Conservation (phyloP, 176 grass and related monocot species). For the Avena eriantha region DNA sequence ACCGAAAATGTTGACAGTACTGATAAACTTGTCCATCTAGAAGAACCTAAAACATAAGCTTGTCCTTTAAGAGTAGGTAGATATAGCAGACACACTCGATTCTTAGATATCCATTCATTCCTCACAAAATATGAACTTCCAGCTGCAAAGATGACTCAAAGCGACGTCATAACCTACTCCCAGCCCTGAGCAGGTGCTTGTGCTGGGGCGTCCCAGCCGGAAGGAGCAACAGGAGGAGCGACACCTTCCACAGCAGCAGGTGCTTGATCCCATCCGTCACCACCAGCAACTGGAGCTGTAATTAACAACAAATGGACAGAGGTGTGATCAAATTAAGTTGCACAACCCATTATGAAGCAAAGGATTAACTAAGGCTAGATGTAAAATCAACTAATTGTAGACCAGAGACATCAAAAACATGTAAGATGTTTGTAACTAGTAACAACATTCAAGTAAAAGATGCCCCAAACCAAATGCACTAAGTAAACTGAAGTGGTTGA, state of each 20-base stretch:
- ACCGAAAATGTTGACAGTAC: constrained; percentile 3
- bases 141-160: neutral
- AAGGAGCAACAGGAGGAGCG: constrained; percentile 33
- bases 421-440: neutral
- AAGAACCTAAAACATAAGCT: constrained; percentile 26
- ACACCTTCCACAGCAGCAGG: constrained; percentile 37
- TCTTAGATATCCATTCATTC: too few relatives aligned
- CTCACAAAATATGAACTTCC: too few relatives aligned
- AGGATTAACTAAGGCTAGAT: too few relatives aligned
- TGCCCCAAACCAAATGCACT: neutral
- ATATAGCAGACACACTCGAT: neutral
- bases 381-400: too few relatives aligned
- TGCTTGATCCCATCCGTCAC: constrained; percentile 69
- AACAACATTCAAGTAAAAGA: neutral
- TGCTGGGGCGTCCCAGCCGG: constrained; percentile 63
- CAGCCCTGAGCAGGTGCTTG: constrained; percentile 56
- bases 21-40: constrained; percentile 31
- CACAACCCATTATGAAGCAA: neutral
- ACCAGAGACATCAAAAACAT: neutral
- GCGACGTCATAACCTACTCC: constrained; percentile 43
- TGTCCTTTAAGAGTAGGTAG: constrained; percentile 14
- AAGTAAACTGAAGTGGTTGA: neutral
- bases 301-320: neutral
- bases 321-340: neutral
- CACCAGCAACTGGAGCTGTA: constrained; percentile 61